Evolutionary conservation across 768 basidiomycete species (phyloP).

Genomic region (Mrakia gelida): DNA sequence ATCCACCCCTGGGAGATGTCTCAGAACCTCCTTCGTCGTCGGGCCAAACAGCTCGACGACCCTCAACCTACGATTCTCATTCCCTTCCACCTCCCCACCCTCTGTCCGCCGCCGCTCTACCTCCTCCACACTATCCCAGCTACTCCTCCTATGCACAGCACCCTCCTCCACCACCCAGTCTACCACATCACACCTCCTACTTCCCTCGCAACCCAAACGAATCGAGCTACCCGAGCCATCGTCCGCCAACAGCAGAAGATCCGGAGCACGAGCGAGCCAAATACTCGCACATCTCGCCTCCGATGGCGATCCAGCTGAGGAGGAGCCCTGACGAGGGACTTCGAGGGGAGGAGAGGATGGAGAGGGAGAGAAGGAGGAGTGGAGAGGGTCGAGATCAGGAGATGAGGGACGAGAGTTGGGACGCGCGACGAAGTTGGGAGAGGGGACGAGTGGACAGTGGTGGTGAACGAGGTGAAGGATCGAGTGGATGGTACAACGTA

Average conservation of each 20-base stretch:
- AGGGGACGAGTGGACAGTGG: neutral
- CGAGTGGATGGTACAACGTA: neutral
- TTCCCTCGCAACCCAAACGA: neutral
- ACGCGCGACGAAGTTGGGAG: neutral
- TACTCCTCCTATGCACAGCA: neutral
- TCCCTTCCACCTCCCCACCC: neutral
- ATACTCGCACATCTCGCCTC: neutral
- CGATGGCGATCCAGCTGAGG: neutral
- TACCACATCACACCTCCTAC: neutral
- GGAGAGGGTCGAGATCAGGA: neutral
- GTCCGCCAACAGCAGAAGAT: neutral
- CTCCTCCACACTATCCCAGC: neutral
- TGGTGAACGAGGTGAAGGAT: neutral
- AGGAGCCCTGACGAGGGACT: neutral
- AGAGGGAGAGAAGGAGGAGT: neutral
- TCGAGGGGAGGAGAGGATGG: neutral
- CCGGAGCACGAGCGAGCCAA: neutral
- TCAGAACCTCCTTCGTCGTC: neutral
- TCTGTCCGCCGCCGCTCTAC: neutral
- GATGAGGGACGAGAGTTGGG: conserved; percentile 1
- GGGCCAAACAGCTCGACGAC: neutral
- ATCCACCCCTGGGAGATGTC: neutral
- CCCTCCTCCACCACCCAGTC: neutral
- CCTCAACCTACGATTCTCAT: neutral
- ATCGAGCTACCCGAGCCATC: neutral